phyloP scores from a whole-genome alignment of 805 yeast species.

The Saccharomyces mikatae region DNA sequence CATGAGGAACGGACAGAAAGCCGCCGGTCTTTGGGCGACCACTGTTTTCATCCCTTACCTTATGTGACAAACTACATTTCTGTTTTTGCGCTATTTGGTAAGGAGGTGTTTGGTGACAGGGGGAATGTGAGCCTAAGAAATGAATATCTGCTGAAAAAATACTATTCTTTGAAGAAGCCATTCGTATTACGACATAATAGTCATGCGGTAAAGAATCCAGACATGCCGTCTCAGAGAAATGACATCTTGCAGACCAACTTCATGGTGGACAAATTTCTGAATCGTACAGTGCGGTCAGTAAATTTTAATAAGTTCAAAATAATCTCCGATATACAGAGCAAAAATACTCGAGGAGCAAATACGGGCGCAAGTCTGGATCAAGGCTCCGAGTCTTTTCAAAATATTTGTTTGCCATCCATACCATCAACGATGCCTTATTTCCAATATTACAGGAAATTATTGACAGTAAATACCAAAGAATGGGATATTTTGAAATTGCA shows the following conservation, averaged over 20 bases:
- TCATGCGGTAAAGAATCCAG: background rate
- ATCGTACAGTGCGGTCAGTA: background rate
- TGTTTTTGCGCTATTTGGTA: constrained; percentile 3
- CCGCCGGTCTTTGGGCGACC: background rate
- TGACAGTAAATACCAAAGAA: constrained; percentile 11
- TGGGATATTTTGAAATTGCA: constrained; percentile 11
- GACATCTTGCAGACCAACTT: background rate
- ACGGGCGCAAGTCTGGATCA: background rate
- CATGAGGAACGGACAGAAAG: background rate
- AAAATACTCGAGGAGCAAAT: background rate
- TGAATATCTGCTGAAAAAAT: constrained; percentile 8
- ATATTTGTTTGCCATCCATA: background rate
- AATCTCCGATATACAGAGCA: background rate
- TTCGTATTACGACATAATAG: background rate
- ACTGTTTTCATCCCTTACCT: constrained; percentile 2
- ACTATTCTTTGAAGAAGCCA: constrained; percentile 10
- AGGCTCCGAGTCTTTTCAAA: background rate
- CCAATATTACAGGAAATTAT: constrained; percentile 15
- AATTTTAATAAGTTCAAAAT: background rate
- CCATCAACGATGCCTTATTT: constrained; percentile 9
- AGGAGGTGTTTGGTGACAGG: background rate
- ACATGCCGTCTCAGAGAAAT: background rate
- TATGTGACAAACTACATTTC: constrained; percentile 14
- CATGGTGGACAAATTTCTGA: background rate
- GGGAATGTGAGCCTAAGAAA: constrained; percentile 4